Evolutionary conservation across 2,329 filamentous ascomycete species (phyloP).

Genomic region (Bertia moriformis): DNA sequence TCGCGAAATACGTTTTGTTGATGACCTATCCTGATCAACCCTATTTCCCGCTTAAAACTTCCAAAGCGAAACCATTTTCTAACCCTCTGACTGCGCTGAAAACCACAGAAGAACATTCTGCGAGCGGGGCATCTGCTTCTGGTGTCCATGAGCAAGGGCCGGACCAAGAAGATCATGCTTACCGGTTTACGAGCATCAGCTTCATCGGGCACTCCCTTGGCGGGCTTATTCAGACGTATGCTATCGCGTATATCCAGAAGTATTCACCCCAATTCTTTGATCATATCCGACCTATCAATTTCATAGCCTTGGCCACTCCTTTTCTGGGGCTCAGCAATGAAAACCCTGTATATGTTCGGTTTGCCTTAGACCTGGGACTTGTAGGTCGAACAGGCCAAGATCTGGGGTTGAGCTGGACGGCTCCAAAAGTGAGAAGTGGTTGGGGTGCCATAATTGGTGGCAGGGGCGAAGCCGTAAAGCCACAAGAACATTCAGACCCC

Average conservation of each 20-base stretch:
- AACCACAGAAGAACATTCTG: slow-evolving; percentile 13
- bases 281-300: slow-evolving; percentile 74
- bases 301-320: slow-evolving; percentile 74
- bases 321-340: slow-evolving; percentile 90
- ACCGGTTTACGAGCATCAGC: slow-evolving; percentile 84
- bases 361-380: slow-evolving; percentile 87
- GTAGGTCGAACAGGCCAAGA: slow-evolving; percentile 95
- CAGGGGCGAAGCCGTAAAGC: slow-evolving; percentile 50
- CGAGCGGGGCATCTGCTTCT: slow-evolving; percentile 24
- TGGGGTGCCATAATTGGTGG: slow-evolving; percentile 81
- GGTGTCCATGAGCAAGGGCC: slow-evolving; percentile 35
- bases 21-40: slow-evolving; percentile 92
- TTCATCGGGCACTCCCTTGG: slow-evolving; percentile 88
- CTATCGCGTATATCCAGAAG: slow-evolving; percentile 90
- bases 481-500: slow-evolving; percentile 13
- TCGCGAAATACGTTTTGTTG: slow-evolving; percentile 78
- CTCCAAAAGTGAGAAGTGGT: slow-evolving; percentile 69
- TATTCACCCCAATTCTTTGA: slow-evolving; percentile 86
- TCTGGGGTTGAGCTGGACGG: slow-evolving; percentile 83
- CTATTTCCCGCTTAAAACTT: slow-evolving; percentile 53
- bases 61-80: slow-evolving; percentile 25
- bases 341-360: slow-evolving; percentile 92
- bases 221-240: slow-evolving; percentile 81
- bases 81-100: slow-evolving; percentile 14
- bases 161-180: slow-evolving; percentile 26